Conservation (phyloP, 768 basidiomycete species). For the Stropharia rugosoannulata region DNA sequence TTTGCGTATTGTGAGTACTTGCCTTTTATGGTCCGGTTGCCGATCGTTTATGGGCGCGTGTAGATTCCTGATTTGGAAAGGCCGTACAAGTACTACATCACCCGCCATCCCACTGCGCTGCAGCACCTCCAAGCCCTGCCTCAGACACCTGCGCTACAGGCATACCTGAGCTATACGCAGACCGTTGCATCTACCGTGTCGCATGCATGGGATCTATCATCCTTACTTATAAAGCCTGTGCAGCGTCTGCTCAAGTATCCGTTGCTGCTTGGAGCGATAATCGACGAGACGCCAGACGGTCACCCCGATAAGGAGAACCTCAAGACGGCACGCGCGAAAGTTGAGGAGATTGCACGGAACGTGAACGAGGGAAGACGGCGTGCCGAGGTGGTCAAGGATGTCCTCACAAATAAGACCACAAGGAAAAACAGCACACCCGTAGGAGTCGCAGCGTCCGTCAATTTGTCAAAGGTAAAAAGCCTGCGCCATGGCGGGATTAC, state of each 20-base stretch:
- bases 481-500: constrained; percentile 33
- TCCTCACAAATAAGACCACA: constrained; percentile 42
- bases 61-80: constrained; percentile 71
- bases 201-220: constrained; percentile 90
- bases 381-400: constrained; percentile 77
- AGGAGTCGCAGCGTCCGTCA: constrained; percentile 54
- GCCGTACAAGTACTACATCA: constrained; percentile 80
- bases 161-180: constrained; percentile 68
- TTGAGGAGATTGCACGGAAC: constrained; percentile 72
- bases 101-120: constrained; percentile 73
- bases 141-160: constrained; percentile 55
- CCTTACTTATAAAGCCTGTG: constrained; percentile 95
- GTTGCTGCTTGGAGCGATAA: constrained; percentile 75
- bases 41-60: background rate
- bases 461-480: constrained; percentile 59
- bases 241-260: constrained; percentile 95
- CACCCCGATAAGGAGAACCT: constrained; percentile 68
- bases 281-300: constrained; percentile 68
- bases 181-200: constrained; percentile 68
- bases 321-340: constrained; percentile 47
- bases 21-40: constrained; percentile 6
- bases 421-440: constrained; percentile 37
- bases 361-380: constrained; percentile 80
- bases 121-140: constrained; percentile 56
- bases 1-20: constrained; percentile 58